Percentiles rank a stretch among this genome's conserved stretches.
phyloP scores from a whole-genome alignment of 2,329 filamentous ascomycete genomes.

The Fusarium sulawesiense region DNA sequence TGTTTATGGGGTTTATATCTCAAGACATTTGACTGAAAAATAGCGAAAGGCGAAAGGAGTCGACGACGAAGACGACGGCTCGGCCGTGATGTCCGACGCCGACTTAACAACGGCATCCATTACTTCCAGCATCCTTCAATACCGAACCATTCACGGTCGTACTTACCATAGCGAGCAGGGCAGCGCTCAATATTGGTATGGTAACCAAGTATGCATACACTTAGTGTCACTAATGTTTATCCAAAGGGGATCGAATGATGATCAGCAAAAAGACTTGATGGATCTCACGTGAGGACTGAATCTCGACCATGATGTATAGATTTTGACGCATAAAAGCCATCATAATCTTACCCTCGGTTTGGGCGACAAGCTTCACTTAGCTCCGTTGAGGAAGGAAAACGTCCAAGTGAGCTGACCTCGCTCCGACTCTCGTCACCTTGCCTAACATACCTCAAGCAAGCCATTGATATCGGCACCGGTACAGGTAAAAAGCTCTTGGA shows the following conservation, averaged over 20 bases:
- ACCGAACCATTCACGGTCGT: conserved; percentile 39
- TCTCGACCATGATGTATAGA: accelerated
- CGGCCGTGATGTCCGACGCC: conserved; percentile 13
- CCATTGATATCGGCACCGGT: conserved; percentile 66
- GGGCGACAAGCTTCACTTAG: conserved; percentile 38
- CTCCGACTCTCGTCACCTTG: accelerated
- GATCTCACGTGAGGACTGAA: conserved; percentile 28
- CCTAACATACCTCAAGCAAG: conserved; percentile 28
- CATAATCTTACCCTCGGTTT: conserved; percentile 40
- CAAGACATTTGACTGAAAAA: background rate
- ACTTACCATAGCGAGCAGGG: conserved; percentile 42
- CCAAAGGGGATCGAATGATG: conserved; percentile 40
- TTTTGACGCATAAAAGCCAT: conserved; percentile 18
- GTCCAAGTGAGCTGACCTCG: conserved; percentile 26
- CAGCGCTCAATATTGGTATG: conserved; percentile 44
- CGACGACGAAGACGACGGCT: conserved; percentile 6
- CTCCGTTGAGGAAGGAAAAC: conserved; percentile 39
- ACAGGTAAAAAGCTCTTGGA: conserved; percentile 53
- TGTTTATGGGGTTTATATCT: background rate
- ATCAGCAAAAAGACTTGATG: conserved; percentile 39
- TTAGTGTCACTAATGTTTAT: background rate
- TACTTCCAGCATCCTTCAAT: conserved; percentile 38
- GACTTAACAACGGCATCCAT: conserved; percentile 37
- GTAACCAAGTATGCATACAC: background rate
- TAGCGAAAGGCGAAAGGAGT: background rate